Percentiles rank a stretch among this genome's conserved stretches.
phyloP scores from a whole-genome alignment of 23 red algal species.

The Agarophyton chilense region DNA sequence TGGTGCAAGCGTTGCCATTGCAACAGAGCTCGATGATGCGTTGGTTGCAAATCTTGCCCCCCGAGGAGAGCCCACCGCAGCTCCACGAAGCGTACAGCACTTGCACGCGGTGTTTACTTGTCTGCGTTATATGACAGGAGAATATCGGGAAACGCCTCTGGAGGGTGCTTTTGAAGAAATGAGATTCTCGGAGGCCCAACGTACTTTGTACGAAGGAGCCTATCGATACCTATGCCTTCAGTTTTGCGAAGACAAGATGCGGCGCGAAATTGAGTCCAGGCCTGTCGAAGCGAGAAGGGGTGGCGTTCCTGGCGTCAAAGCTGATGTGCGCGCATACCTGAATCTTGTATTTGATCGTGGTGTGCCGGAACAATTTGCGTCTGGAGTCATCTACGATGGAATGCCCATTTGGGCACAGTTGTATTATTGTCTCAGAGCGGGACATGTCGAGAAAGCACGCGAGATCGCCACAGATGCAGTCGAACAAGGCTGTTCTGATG shows the following conservation, averaged over 20 bases:
- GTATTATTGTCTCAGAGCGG: slow-evolving; percentile 81
- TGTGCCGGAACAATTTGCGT: slow-evolving; percentile 34
- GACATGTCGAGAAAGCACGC: slow-evolving; percentile 55
- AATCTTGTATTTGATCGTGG: slow-evolving; percentile 73
- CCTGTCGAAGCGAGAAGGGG: slow-evolving; percentile 73
- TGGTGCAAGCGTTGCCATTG: slow-evolving; percentile 4
- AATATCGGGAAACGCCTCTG: slow-evolving; percentile 2
- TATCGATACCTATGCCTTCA: slow-evolving; percentile 67
- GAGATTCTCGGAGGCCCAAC: neutral
- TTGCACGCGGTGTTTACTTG: slow-evolving; percentile 64
- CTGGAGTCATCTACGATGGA: slow-evolving; percentile 40
- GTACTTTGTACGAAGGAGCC: slow-evolving; percentile 8
- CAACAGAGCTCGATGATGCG: slow-evolving; percentile 54
- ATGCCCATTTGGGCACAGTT: slow-evolving; percentile 84
- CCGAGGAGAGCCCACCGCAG: slow-evolving; percentile 26
- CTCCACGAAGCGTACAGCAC: slow-evolving; percentile 56
- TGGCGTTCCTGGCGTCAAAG: slow-evolving; percentile 73
- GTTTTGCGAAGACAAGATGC: slow-evolving; percentile 81
- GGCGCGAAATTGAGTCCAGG: slow-evolving; percentile 59
- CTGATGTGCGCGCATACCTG: slow-evolving; percentile 84
- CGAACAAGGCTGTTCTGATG: slow-evolving; percentile 29
- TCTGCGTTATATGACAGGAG: slow-evolving; percentile 57
- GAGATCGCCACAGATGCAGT: slow-evolving; percentile 62
- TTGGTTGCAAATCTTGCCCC: slow-evolving; percentile 42
- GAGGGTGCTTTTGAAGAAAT: slow-evolving; percentile 51